Conservation (phyloP, 176 grass and related monocot genomes). For the Ensete glaucum region DNA sequence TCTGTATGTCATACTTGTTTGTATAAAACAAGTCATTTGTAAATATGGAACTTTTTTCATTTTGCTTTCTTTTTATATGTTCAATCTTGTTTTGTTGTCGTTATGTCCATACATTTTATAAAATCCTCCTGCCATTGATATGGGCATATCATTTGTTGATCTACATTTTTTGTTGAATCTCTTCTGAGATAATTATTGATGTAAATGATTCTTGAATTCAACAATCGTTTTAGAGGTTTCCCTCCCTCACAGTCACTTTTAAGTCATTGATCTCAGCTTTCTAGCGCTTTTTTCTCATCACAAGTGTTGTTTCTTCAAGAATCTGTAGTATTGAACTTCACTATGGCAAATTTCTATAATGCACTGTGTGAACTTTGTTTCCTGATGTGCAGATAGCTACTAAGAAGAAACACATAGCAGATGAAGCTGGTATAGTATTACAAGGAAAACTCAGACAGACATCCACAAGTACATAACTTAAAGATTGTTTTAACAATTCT, state of each 20-base stretch:
- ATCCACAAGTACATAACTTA: conserved; percentile 38
- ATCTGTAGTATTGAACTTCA: neutral
- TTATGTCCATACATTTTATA: too few species aligned
- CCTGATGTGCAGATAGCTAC: conserved; percentile 56
- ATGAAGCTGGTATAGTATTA: conserved; percentile 45
- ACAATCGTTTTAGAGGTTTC: too few species aligned
- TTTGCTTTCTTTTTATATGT: too few species aligned
- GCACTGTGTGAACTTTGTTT: neutral
- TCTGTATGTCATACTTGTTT: too few species aligned
- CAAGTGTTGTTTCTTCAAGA: conserved; percentile 1
- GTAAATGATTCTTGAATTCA: too few species aligned
- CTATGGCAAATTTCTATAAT: conserved; percentile 2
- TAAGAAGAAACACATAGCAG: conserved; percentile 83
- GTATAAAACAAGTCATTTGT: too few species aligned
- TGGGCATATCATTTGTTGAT: too few species aligned
- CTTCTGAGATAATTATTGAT: too few species aligned
- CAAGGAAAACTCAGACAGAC: conserved; percentile 68
- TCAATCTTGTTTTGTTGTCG: too few species aligned
- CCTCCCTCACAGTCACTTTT: too few species aligned
- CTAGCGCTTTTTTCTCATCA: neutral
- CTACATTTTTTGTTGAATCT: too few species aligned
- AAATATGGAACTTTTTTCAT: neutral
- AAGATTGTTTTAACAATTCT: neutral
- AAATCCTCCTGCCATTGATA: too few species aligned
- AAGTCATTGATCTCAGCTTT: neutral